Evolutionary conservation across 257 asterid genomes (phyloP).

Genomic region (Fraxinus cuspidata): DNA sequence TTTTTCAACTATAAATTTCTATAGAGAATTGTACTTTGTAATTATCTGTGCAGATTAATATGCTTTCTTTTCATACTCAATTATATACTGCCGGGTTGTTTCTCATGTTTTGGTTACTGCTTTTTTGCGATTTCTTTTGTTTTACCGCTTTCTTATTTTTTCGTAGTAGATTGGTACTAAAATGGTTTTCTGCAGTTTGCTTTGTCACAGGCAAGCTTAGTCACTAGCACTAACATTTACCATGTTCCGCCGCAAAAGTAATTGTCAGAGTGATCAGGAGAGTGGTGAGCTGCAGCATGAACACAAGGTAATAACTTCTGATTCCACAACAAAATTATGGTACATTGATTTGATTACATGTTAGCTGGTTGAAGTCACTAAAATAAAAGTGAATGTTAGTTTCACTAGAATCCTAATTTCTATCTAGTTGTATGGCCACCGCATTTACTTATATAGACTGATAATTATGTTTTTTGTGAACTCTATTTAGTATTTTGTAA

Average conservation of each 20-base stretch:
- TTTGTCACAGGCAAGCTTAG: conserved; percentile 21
- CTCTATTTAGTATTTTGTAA: not conserved
- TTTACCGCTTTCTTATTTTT: conserved; percentile 13
- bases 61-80: not conserved
- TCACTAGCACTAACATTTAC: conserved; percentile 20
- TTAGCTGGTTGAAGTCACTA: conserved; percentile 16
- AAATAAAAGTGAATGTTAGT: not conserved
- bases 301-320: conserved; percentile 54
- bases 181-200: not conserved
- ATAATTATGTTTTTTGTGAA: not conserved
- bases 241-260: conserved; percentile 73
- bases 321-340: not conserved
- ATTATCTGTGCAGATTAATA: not conserved
- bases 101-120: not conserved
- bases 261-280: conserved; percentile 49
- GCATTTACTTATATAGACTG: not conserved
- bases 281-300: conserved; percentile 55
- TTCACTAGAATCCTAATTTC: not conserved
- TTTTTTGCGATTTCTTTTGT: not conserved
- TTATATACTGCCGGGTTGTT: not conserved
- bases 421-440: not conserved
- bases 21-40: not conserved
- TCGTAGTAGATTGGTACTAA: conserved; percentile 6
- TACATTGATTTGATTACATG: not conserved
- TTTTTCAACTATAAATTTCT: not conserved